Evolutionary conservation across 305 asterid species (phyloP), one percentile per base, ranked within the genome.

Genomic region (Rubia peregrina): DNA sequence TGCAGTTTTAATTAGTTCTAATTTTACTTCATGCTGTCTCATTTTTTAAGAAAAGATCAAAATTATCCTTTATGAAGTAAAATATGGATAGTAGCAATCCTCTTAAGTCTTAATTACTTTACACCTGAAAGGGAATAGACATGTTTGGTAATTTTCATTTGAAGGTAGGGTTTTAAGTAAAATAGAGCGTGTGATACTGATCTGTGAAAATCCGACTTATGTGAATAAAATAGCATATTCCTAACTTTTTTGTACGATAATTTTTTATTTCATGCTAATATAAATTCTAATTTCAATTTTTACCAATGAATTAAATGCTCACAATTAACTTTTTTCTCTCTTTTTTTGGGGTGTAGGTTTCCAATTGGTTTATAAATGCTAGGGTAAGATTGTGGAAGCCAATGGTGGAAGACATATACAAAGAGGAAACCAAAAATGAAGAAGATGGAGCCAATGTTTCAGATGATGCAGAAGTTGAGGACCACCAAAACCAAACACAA

Each of bases 361-460:
- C 96, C 42, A 90, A 90, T 75, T 90, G 96, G 96, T 89, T 89
- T 85, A 89, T 89, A 77, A 89, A 89, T 85, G 96, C 96, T 73
- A 83, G 96, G 88, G 96, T 89, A 77, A 85, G 96, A 30, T 81
- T 89, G 42, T 89, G 96, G 96, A 89, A 89, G 78, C 96, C 96
- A 11, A 89, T 89, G 96, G 90, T 89, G 70, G 96, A 90, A 75
- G 92, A 90, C 42, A 90, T 90, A 85, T 90, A 88, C 86, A 88
- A 90, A 21, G 85, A 88, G 10, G 96, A 90, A 71, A 61, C 78
- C 42, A 83, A 78, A 7, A 53, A 53, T 53, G 22, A 53, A 53
- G 85, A 72, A 14, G 83, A 74, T 21, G 81, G 68, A 14, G 24
- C 65, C 19, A 75, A 75, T 67, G 3, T 30, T 33, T 24, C 49